phyloP scores from a whole-genome alignment of 192 early-diverging fungal species.

The Kickxella alabastrina region DNA sequence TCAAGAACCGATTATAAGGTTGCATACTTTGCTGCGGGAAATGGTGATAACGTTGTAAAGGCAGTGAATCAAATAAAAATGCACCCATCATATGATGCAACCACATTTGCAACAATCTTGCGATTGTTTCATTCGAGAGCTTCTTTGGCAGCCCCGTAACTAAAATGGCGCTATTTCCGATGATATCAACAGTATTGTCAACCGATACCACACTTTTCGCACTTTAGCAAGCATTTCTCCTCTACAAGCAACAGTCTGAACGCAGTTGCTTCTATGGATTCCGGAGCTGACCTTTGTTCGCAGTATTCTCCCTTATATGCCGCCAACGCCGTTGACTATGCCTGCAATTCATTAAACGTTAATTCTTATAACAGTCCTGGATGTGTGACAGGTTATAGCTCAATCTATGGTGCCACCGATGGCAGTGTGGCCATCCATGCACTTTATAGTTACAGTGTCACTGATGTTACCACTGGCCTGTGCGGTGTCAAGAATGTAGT shows the following conservation, averaged over 20 bases:
- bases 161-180: not conserved
- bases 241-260: not conserved
- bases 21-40: not conserved
- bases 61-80: not conserved
- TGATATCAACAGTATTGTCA: not conserved
- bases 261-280: not conserved
- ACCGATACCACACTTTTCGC: not conserved
- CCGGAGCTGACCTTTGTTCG: conserved; percentile 1
- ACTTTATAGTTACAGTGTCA: conserved; percentile 19
- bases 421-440: conserved; percentile 3
- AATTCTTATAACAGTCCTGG: conserved; percentile 1
- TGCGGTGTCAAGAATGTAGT: conserved; percentile 6
- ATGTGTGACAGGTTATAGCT: conserved; percentile 23
- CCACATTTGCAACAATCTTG: conserved; percentile 36
- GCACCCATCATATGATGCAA: conserved; percentile 17
- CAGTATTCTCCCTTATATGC: conserved; percentile 1
- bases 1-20: not conserved
- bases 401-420: conserved; percentile 6
- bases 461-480: conserved; percentile 7
- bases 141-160: not conserved
- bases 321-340: conserved; percentile 9
- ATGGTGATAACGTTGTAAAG: not conserved
- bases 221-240: not conserved
- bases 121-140: conserved; percentile 9
- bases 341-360: conserved; percentile 12